Evolutionary conservation across 371 early-diverging fungal species (phyloP).

Genomic region (Nosema muscidifuracis): DNA sequence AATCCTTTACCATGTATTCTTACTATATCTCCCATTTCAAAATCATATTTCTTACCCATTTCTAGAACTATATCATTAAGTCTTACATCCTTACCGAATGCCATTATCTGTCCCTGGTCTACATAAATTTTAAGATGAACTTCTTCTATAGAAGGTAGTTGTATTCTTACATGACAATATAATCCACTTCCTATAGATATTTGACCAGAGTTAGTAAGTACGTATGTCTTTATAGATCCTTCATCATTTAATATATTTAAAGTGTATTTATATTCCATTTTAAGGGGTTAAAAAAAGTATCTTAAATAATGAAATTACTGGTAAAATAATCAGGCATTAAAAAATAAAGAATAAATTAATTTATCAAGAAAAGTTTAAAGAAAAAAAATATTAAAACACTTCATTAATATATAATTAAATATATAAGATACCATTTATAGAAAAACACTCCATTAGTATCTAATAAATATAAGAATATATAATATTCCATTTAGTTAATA

Average conservation of each 20-base stretch:
- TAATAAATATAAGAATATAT: no score
- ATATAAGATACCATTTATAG: no score
- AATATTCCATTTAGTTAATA: no score
- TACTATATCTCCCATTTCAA: slow-evolving; percentile 9
- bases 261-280: background rate
- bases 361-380: no score
- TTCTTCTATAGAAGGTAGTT: slow-evolving; percentile 3
- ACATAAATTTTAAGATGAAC: slow-evolving; percentile 5
- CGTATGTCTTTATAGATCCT: background rate
- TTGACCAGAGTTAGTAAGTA: background rate
- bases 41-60: background rate
- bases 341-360: no score
- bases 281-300: background rate
- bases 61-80: background rate
- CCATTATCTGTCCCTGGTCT: background rate
- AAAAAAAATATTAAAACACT: no score
- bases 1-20: background rate
- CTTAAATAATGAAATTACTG: no score
- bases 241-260: background rate
- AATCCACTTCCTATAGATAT: slow-evolving; percentile 4
- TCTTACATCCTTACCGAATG: background rate
- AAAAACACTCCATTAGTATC: no score
- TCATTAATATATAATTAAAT: no score
- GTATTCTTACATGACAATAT: background rate
- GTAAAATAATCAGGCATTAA: no score